Base-by-base conservation (phyloP, 495 filamentous ascomycete genomes). In the Clohesyomyces aquaticus region DNA sequence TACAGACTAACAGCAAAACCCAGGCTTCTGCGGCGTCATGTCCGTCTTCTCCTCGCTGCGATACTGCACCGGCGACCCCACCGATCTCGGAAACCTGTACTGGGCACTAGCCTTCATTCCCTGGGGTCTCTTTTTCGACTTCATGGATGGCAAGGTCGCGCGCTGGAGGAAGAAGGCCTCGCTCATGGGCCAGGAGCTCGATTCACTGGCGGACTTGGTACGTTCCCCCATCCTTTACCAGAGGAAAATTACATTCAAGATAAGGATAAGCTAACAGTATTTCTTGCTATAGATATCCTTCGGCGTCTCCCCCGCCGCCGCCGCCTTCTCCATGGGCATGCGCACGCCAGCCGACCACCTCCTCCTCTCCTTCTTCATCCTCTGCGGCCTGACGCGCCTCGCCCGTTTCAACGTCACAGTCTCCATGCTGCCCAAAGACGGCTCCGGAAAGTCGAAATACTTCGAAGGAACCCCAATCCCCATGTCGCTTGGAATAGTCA, bases 341-440 rank as follows among this genome's bases (percentile, higher is more conserved):
- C 91, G 91, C 72, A 96, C 93, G 4, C 79, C 88, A 2, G 73
- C 91, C 71, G 94, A 98, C 75, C 92, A 95, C 71, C 73, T 96
- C 41, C 77, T 91, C 63, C 87, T 98, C 19, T 79, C 89, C 19
- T 88, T 92, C 75, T 98, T 98, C 76, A 91, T 98, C 42, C 90
- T 98, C 53, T 95, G 92, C 77, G 94, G 95, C 32, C 83, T 98
- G 55, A 95, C 93, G 12, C 90, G 94, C 22, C 83, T 98, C 22
- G 94, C 94, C 28, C 88, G 94, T 64, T 98, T 98, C 83, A 98
- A 98, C 75, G 94, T 98, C 45, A 98, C 95, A 1, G 93, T 91
- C 10, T 80, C 85, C 41, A 83, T 83, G 58, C 81, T 98, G 14
- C 94, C 94, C 48, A 97, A 96, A 78, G 95, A 98, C 70, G 86